phyloP scores from a whole-genome alignment of 345 rosid genomes.

The Diplotaxis tenuifolia region DNA sequence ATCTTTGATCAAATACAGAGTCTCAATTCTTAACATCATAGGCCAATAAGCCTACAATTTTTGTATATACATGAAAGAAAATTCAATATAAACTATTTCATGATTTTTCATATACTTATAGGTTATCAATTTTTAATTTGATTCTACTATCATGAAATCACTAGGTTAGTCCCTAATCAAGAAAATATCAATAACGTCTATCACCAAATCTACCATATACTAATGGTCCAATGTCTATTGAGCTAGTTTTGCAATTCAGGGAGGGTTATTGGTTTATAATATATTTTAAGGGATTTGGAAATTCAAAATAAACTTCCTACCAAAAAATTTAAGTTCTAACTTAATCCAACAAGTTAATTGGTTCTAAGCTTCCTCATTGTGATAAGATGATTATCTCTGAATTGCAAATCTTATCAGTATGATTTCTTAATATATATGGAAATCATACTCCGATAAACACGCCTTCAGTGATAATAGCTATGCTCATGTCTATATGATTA shows the following conservation, averaged over 20 bases:
- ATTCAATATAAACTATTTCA: not conserved
- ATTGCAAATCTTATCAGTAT: no score
- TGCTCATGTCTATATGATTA: not conserved
- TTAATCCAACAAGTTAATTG: not conserved
- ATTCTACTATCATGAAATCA: not conserved
- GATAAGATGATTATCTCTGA: not conserved
- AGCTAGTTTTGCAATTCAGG: not conserved
- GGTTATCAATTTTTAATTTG: not conserved
- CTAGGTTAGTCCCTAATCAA: not conserved
- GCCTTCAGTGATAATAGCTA: not conserved
- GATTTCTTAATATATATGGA: no score
- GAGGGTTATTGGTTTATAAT: not conserved
- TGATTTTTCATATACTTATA: not conserved
- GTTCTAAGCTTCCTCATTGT: not conserved
- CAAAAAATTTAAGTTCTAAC: not conserved
- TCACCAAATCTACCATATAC: not conserved
- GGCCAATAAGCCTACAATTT: slow-evolving; percentile 20
- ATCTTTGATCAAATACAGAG: slow-evolving; percentile 48
- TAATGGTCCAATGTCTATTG: not conserved
- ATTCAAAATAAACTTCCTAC: not conserved
- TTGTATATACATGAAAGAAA: not conserved
- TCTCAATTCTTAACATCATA: slow-evolving; percentile 45
- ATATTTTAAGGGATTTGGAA: no score
- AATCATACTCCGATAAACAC: no score
- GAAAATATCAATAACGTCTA: not conserved